These are phyloP conservation scores for Hyphodiscus hymeniophilus DNA, from an alignment of 495 filamentous ascomycete species.

Conservation along the genomic window DNA sequence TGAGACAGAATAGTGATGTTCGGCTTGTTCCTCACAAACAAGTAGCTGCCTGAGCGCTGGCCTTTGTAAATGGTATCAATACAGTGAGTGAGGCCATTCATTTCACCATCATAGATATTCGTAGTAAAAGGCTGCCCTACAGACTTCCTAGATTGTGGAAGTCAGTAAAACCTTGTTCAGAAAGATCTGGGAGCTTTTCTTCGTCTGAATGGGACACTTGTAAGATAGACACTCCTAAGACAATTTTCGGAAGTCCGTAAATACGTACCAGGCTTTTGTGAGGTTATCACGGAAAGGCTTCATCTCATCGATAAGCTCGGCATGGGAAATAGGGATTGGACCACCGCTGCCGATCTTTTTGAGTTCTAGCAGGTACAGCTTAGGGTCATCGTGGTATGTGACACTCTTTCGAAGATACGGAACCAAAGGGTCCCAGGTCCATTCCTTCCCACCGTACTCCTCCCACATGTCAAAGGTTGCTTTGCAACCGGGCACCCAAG, in stretches of 20 bases:
- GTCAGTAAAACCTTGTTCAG: too few relatives aligned
- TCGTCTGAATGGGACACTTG: too few relatives aligned
- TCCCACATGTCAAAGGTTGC: slow-evolving; percentile 34
- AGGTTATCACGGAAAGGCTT: slow-evolving; percentile 47
- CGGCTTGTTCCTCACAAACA: slow-evolving; percentile 44
- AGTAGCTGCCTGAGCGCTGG: slow-evolving; percentile 41
- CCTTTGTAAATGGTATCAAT: slow-evolving; percentile 52
- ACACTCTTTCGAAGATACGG: slow-evolving; percentile 44
- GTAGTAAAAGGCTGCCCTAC: slow-evolving; percentile 43
- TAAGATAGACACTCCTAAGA: too few relatives aligned
- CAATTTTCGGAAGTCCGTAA: too few relatives aligned
- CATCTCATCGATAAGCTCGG: slow-evolving; percentile 45
- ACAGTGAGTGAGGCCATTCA: slow-evolving; percentile 47
- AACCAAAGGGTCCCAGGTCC: slow-evolving; percentile 35
- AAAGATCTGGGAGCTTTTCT: too few relatives aligned
- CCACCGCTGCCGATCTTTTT: slow-evolving; percentile 31
- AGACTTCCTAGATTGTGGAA: slow-evolving; percentile 25
- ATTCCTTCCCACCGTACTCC: slow-evolving; percentile 25
- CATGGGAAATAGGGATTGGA: slow-evolving; percentile 44
- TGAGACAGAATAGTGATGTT: slow-evolving; percentile 45
- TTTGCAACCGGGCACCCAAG: slow-evolving; percentile 29
- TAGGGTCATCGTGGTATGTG: slow-evolving; percentile 41
- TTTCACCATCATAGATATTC: slow-evolving; percentile 46
- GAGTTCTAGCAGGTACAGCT: slow-evolving; percentile 28
- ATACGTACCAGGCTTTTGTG: slow-evolving; percentile 49